phyloP scores from a whole-genome alignment of 2,329 filamentous ascomycete genomes.

The Cordyceps pruinosa region DNA sequence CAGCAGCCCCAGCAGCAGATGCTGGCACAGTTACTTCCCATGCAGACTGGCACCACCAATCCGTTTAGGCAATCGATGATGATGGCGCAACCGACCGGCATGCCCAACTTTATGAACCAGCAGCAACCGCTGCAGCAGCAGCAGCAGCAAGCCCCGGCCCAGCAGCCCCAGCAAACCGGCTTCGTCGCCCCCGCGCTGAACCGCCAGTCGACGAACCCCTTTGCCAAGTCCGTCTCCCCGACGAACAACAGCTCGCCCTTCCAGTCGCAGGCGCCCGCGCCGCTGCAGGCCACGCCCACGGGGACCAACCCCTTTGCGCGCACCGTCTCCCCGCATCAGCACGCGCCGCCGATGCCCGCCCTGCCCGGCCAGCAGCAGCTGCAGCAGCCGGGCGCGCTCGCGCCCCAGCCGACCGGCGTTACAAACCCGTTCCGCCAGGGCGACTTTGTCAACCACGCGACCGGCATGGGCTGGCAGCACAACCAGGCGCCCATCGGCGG shows the following conservation, averaged over 20 bases:
- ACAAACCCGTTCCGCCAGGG: conserved; percentile 95
- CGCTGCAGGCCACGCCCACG: conserved; percentile 43
- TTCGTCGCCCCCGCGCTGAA: conserved; percentile 33
- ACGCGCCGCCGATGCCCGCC: conserved; percentile 1
- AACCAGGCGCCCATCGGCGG: conserved; percentile 74
- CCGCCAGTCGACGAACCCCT: conserved; percentile 77
- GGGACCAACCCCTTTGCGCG: conserved; percentile 55
- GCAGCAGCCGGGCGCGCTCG: conserved; percentile 46
- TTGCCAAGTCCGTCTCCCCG: conserved; percentile 53
- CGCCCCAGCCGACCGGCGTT: conserved; percentile 73
- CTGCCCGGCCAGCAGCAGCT: conserved; percentile 15
- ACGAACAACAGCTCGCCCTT: conserved; percentile 36
- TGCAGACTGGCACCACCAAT: conserved; percentile 56
- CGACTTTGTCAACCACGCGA: conserved; percentile 81
- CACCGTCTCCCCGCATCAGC: conserved; percentile 28
- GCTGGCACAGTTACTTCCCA: conserved; percentile 19
- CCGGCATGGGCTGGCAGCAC: conserved; percentile 83
- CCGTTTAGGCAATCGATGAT: conserved; percentile 93
- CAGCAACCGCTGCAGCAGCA: conserved; percentile 13
- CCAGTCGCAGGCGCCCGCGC: conserved; percentile 32
- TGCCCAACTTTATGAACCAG: conserved; percentile 25
- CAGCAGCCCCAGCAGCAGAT: conserved; percentile 18
- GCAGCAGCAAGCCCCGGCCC: background rate
- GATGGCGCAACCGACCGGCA: conserved; percentile 49
- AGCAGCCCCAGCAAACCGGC: conserved; percentile 3